Evolutionary conservation across 2,329 filamentous ascomycete genomes (phyloP), one percentile per base, ranked within the genome.

Genomic region (Pseudocercospora eumusae): DNA sequence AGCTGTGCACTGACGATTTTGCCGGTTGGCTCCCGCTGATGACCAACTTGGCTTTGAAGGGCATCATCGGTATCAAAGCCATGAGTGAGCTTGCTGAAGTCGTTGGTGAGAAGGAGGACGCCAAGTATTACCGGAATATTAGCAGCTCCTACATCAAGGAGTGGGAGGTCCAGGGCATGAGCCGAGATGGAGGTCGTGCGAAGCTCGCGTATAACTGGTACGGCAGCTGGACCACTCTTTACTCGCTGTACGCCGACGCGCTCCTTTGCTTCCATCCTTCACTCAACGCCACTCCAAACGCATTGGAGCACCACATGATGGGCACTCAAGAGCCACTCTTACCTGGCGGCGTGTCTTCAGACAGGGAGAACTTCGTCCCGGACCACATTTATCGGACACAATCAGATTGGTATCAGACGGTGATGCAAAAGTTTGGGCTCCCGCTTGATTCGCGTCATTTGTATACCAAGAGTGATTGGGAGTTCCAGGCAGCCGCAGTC

Each of bases 401-500:
- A 73, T 92, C 88, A 52, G 82, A 87, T 62, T 96, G 90, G 90
- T 96, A 96, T 78, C 82, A 85, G 65, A 83, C 85, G 13, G 90
- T 93, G 9, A 84, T 91, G 67, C 91, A 96, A 74, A 87, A 85
- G 70, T 96, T 93, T 75, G 92, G 92, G 0, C 78, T 96, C 3
- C 91, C 92, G 0, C 83, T 96, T 7, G 92, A 96, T 76, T 89
- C 85, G 68, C 85, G 92, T 47, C 91, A 95, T 75, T 76, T 93
- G 2, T 95, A 95, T 75, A 89, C 91, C 33, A 96, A 96, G 64
- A 63, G 59, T 36, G 92, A 96, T 77, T 96, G 92, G 92, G 88
- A 95, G 70, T 92, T 96, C 74, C 93, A 95, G 75, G 90, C 91
- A 0, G 91, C 92, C 52, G 90, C 91, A 1, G 88, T 96, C 4